Conservation (phyloP, 495 filamentous ascomycete genomes). For the Mytilinidion resinicola region DNA sequence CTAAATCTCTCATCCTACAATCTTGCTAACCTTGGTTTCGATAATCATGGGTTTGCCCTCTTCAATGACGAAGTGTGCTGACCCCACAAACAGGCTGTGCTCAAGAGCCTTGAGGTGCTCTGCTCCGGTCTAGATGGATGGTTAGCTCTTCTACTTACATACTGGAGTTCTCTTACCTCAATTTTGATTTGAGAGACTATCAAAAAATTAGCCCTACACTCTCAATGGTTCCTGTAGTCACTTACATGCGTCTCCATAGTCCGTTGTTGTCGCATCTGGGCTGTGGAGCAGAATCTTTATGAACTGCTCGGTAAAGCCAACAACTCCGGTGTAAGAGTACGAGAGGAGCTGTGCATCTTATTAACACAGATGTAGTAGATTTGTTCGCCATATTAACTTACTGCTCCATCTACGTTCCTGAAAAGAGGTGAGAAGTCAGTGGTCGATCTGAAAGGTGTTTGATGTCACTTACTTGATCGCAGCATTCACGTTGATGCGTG, state of each 20-base stretch:
- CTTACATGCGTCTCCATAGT: slow-evolving; percentile 49
- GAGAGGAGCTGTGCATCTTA: background rate
- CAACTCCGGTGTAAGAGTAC: slow-evolving; percentile 7
- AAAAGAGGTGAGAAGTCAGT: background rate
- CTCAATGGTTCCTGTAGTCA: background rate
- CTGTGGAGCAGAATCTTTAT: slow-evolving; percentile 37
- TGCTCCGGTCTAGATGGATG: slow-evolving; percentile 38
- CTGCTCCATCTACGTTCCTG: background rate
- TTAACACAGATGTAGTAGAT: background rate
- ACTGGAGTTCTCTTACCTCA: background rate
- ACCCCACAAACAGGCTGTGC: slow-evolving; percentile 48
- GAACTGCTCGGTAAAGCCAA: background rate
- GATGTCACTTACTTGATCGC: background rate
- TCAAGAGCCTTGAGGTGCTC: slow-evolving; percentile 48
- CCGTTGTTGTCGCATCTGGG: slow-evolving; percentile 45
- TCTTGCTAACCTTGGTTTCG: slow-evolving; percentile 57
- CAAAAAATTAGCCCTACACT: background rate
- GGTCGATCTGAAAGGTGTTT: background rate
- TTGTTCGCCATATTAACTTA: background rate
- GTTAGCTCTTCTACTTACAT: background rate
- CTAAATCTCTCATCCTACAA: slow-evolving; percentile 17
- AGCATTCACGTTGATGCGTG: background rate
- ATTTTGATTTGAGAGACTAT: background rate
- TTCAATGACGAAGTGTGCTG: slow-evolving; percentile 50
- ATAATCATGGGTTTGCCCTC: slow-evolving; percentile 48